Conservation (phyloP, 228 moss, liverwort and hornwort genomes). For the Sphagnum fallax region DNA sequence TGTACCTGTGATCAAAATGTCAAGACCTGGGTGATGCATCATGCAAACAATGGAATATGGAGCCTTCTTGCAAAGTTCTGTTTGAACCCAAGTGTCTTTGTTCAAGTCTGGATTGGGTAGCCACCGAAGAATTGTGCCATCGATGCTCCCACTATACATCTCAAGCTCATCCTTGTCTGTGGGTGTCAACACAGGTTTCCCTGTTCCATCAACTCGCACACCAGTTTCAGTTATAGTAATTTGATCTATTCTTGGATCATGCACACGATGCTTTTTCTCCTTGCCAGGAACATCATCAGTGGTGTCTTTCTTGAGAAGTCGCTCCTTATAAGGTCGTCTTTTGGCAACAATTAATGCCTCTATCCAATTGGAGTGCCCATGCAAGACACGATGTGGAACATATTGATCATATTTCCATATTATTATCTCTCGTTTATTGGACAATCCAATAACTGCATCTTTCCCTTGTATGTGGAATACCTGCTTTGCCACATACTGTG, state of each 20-base stretch:
- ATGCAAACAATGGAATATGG: slow-evolving; percentile 33
- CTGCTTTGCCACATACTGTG: slow-evolving; percentile 10
- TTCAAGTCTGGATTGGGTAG: slow-evolving; percentile 49
- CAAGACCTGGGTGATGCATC: slow-evolving; percentile 52
- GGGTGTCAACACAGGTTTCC: slow-evolving; percentile 11
- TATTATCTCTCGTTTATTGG: slow-evolving; percentile 28
- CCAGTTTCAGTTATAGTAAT: slow-evolving; percentile 8
- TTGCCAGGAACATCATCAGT: slow-evolving; percentile 44
- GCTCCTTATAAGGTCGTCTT: slow-evolving; percentile 52
- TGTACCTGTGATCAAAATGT: slow-evolving; percentile 56
- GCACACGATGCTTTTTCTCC: background rate
- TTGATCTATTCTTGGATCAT: background rate
- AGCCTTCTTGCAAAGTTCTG: slow-evolving; percentile 26
- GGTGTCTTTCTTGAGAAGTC: slow-evolving; percentile 37
- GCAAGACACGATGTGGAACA: slow-evolving; percentile 56
- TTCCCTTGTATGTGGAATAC: slow-evolving; percentile 41
- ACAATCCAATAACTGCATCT: slow-evolving; percentile 51
- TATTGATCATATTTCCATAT: slow-evolving; percentile 54
- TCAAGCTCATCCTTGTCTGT: slow-evolving; percentile 29
- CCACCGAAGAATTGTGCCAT: slow-evolving; percentile 58
- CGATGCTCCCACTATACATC: slow-evolving; percentile 47
- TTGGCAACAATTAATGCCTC: slow-evolving; percentile 41
- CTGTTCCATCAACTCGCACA: slow-evolving; percentile 2
- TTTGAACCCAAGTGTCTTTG: slow-evolving; percentile 47
- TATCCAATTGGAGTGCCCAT: slow-evolving; percentile 61